Conservation (phyloP, 169 alveolate species). For the Plasmodium malariae region DNA sequence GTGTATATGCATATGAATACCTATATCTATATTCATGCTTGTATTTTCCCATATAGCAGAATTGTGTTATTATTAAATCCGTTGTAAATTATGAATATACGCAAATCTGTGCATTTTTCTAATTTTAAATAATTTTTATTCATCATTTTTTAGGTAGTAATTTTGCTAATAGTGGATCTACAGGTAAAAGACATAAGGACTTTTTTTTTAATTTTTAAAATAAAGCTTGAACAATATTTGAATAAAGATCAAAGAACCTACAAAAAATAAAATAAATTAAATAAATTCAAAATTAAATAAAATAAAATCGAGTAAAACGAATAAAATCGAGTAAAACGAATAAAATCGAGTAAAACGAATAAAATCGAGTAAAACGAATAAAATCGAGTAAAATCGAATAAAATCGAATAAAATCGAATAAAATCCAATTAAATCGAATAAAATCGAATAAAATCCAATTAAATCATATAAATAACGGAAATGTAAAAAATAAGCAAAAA, state of each 20-base stretch:
- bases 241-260: no score
- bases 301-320: no score
- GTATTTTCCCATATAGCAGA: neutral
- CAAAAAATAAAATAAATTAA: no score
- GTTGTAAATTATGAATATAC: neutral
- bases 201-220: no score
- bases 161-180: constrained; percentile 66
- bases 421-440: no score
- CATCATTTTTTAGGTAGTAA: constrained; percentile 38
- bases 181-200: constrained; percentile 25
- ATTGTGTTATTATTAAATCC: neutral
- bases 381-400: no score
- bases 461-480: neutral
- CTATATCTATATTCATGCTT: neutral
- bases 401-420: no score
- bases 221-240: no score
- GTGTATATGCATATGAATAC: neutral
- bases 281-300: neutral
- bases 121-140: neutral
- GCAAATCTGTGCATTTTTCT: neutral
- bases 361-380: no score
- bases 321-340: no score
- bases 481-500: neutral
- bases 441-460: neutral
- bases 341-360: no score